phyloP scores from a whole-genome alignment of 1,284 basidiomycete species.

The Singerocomus inundabilis region DNA sequence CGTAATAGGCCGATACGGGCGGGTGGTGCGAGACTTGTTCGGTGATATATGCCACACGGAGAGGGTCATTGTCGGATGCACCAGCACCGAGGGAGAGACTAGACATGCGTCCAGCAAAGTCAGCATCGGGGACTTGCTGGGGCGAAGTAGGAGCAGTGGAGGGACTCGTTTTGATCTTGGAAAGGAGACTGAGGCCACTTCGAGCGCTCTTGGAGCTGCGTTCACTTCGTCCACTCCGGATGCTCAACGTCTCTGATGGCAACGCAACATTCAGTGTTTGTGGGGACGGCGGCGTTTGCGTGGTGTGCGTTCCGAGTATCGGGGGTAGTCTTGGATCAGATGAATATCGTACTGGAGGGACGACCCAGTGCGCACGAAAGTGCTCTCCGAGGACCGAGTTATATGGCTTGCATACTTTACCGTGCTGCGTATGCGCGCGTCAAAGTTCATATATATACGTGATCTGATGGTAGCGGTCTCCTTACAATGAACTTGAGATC shows the following conservation, averaged over 20 bases:
- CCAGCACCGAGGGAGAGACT: constrained; percentile 52
- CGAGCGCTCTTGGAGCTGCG: constrained; percentile 56
- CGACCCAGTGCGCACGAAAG: constrained; percentile 86
- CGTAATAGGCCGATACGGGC: constrained; percentile 87
- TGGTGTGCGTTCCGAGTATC: constrained; percentile 46
- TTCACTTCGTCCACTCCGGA: constrained; percentile 46
- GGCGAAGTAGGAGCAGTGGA: constrained; percentile 60
- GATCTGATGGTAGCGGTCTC: constrained; percentile 29
- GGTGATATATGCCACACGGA: constrained; percentile 72
- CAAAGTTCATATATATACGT: background rate
- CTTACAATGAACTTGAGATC: constrained; percentile 92
- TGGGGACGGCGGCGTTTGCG: constrained; percentile 28
- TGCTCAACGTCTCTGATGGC: constrained; percentile 49
- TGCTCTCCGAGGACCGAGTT: constrained; percentile 93
- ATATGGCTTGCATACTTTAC: constrained; percentile 94
- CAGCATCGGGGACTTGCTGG: constrained; percentile 39
- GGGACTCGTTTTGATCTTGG: constrained; percentile 47
- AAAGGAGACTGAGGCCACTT: constrained; percentile 53
- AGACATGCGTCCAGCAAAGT: constrained; percentile 54
- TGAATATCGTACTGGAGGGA: constrained; percentile 59
- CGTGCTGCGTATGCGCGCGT: constrained; percentile 50
- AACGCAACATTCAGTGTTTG: constrained; percentile 29
- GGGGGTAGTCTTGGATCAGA: constrained; percentile 48
- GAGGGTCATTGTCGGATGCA: constrained; percentile 23
- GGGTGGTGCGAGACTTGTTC: constrained; percentile 97